Percentiles rank a stretch among this genome's conserved stretches.
Evolutionary conservation across 345 rosid genomes (phyloP).

Genomic region (Camelina laxa): DNA sequence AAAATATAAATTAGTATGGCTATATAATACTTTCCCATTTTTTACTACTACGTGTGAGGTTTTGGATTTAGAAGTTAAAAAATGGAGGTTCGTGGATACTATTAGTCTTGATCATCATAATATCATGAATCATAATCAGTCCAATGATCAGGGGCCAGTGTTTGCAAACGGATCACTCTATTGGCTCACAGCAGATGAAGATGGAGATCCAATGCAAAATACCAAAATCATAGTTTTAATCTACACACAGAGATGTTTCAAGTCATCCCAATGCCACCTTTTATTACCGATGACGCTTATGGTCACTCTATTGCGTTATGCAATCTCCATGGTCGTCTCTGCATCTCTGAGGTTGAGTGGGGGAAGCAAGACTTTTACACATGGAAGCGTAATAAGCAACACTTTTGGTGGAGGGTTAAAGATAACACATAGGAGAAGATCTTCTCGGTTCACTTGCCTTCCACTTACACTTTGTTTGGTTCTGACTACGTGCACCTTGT

Average conservation of each 20-base stretch:
- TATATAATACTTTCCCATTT: background rate
- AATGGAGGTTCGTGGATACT: conserved; percentile 8
- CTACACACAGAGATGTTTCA: conserved; percentile 19
- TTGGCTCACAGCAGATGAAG: conserved; percentile 15
- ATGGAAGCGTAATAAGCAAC: background rate
- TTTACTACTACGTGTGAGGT: conserved; percentile 18
- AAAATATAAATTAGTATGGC: conserved; percentile 11
- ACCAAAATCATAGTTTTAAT: conserved; percentile 28
- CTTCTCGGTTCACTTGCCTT: background rate
- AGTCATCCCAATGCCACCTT: background rate
- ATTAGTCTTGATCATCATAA: conserved; percentile 14
- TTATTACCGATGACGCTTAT: background rate
- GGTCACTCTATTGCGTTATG: background rate
- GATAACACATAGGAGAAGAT: background rate
- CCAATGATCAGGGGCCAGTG: background rate
- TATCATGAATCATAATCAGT: background rate
- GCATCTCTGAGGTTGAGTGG: background rate
- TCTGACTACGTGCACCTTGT: background rate
- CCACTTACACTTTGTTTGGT: background rate
- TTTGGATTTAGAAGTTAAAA: background rate
- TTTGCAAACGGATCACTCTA: conserved; percentile 34
- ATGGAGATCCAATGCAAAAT: background rate
- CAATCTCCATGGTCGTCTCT: conserved; percentile 28
- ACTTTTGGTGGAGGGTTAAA: conserved; percentile 5
- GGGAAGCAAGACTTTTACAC: background rate